Evolutionary conservation across 2,329 filamentous ascomycete species (phyloP), one percentile per base, ranked within the genome.

Genomic region (Phyllosticta citrichinensis): DNA sequence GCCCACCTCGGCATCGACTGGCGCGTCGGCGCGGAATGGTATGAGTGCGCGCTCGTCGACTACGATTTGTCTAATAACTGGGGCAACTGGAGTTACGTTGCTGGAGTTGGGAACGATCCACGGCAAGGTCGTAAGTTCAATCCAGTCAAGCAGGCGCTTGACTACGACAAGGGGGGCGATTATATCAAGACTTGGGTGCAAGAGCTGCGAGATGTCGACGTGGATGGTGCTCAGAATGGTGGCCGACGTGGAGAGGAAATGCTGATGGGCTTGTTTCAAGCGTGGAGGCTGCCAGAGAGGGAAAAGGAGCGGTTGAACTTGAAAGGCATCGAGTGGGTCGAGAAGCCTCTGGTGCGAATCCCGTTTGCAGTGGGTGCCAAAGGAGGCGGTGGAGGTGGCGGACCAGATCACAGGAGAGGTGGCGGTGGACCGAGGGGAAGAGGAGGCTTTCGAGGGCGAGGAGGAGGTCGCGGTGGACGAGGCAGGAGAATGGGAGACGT

Each of bases 81-180:
- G 88, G 85, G 85, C 10, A 91, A 91, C 67, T 92, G 88, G 89
- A 88, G 91, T 71, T 93, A 93, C 63, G 83, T 89, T 0, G 81
- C 88, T 0, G 89, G 89, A 0, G 87, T 93, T 0, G 89, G 89
- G 8, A 92, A 91, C 65, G 88, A 93, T 65, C 89, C 88, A 0
- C 77, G 88, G 6, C 83, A 87, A 65, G 82, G 83, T 0, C 79
- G 89, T n/a, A 82, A 88, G 14, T 92, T 92, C 78, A 93, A 93
- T 67, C 88, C 88, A 0, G 84, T 93, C 56, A 92, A 92, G 71
- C 89, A 93, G 70, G 87, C 85, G 0, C 83, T 88, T 52, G 87
- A 91, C 64, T 92, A 93, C 68, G 89, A 93, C 69, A 79, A 80
- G 2, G 75, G 84, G 0, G 89, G 87, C 2, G 75, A 80, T 6